Base-by-base conservation (phyloP, 495 filamentous ascomycete genomes). In the Penicillium psychrofluorescens region DNA sequence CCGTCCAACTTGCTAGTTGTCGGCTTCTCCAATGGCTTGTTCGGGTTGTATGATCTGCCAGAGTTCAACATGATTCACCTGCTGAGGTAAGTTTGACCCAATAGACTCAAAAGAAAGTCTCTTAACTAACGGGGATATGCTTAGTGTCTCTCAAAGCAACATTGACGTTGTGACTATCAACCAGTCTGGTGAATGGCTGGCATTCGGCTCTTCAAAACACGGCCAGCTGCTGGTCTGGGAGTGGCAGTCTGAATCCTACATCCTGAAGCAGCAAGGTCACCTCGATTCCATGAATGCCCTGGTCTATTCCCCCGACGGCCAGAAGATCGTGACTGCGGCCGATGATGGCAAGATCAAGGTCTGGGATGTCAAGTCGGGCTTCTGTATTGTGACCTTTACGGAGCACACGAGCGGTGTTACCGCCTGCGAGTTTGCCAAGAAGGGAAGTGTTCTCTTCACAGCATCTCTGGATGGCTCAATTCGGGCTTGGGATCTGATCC, bases 181-280 rank as follows among this genome's bases (percentile, higher is more conserved):
- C 66, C 84, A 86, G 56, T 82, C 87, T 29, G 92, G 91, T 43
- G 94, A 95, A 68, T 98, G 92, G 92, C 74, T 98, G 29, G 92
- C 92, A 7, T 95, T 98, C 63, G 92, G 91, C n/a, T 90, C 92
- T 5, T 95, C 94, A 11, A 91, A 91, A 44, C 77, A 94, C 22
- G 92, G 92, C 10, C 92, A 98, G 50, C 69, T 98, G 11, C 74
- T 98, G 31, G 94, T 98, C 16, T 98, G 92, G 92, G 92, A 98
- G 63, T 97, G 94, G 94, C 94, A 97, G 56, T 97, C 94, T 2
- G 92, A 98, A 61, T 96, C 94, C n/a, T 97, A 97, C 64, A 90
- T 98, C 44, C 66, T 98, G 30, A 98, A 97, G 63, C 92, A 98
- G 56, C 92, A 97, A 64, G 91, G 91, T 1, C 92, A 98, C 64